Evolutionary conservation across 2,329 filamentous ascomycete genomes (phyloP).

Genomic region (Helotiales sp.): DNA sequence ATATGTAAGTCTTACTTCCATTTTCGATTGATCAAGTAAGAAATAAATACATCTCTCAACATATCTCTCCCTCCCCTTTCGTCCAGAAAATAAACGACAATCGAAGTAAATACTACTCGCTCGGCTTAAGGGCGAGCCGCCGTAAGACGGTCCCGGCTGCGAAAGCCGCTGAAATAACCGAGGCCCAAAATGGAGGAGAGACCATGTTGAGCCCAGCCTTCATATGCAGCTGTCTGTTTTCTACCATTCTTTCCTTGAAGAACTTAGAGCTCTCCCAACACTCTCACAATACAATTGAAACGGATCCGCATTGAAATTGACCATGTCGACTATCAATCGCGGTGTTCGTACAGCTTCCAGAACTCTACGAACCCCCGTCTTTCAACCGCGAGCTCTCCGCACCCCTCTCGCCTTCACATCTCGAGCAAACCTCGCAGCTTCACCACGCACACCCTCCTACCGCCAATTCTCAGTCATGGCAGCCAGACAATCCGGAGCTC

Average conservation of each 20-base stretch:
- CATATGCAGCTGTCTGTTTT: neutral
- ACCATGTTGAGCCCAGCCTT: neutral
- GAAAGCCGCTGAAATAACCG: neutral
- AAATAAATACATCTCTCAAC: no score
- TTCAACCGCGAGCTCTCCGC: slow-evolving; percentile 39
- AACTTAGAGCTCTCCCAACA: neutral
- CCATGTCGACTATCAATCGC: slow-evolving; percentile 43
- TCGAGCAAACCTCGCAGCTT: slow-evolving; percentile 33
- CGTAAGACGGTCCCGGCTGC: neutral
- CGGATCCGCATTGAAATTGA: slow-evolving; percentile 14
- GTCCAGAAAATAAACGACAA: neutral
- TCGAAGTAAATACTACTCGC: neutral
- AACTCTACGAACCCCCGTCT: slow-evolving; percentile 37
- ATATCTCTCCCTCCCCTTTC: neutral
- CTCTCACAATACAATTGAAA: slow-evolving; percentile 5
- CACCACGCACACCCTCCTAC: slow-evolving; percentile 29
- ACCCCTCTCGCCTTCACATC: slow-evolving; percentile 36
- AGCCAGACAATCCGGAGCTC: slow-evolving; percentile 48
- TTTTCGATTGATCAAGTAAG: no score
- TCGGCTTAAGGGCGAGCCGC: slow-evolving; percentile 1
- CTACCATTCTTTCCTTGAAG: neutral
- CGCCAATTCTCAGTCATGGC: slow-evolving; percentile 46
- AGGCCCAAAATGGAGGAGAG: neutral
- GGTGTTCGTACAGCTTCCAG: slow-evolving; percentile 41
- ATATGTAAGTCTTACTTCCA: no score